Percentiles rank a stretch among this genome's conserved stretches.
These are phyloP conservation scores for Pythium guiyangense DNA, from an alignment of 352 stramenopile genomes.

Conservation along the genomic window DNA sequence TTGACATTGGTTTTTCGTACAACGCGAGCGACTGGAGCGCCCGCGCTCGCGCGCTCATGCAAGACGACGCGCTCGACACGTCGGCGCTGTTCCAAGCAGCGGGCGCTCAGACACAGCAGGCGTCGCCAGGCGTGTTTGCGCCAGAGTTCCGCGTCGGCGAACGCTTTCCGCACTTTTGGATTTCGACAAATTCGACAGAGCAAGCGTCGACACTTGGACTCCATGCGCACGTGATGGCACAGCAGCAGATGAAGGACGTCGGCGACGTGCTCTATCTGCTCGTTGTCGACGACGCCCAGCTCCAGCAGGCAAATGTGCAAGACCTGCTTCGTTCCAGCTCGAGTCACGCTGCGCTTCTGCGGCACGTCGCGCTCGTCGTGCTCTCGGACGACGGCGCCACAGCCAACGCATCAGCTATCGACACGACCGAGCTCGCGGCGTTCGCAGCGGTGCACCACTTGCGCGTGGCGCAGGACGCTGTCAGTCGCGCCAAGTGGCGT, in stretches of 20 bases:
- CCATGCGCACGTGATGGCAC: slow-evolving; percentile 12
- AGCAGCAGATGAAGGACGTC: slow-evolving; percentile 7
- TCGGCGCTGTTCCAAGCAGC: slow-evolving; percentile 38
- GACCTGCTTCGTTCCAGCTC: not conserved
- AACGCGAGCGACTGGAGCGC: slow-evolving; percentile 31
- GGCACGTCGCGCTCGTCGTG: slow-evolving; percentile 38
- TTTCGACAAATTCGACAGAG: not conserved
- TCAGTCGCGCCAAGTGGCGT: slow-evolving; percentile 26
- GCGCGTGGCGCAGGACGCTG: slow-evolving; percentile 19
- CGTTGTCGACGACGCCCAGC: slow-evolving; percentile 29
- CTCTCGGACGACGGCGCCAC: slow-evolving; percentile 19
- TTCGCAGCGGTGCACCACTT: slow-evolving; percentile 34
- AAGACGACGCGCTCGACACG: slow-evolving; percentile 44
- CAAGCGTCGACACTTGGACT: slow-evolving; percentile 56
- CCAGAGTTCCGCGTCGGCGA: slow-evolving; percentile 49
- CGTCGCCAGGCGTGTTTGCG: slow-evolving; percentile 25
- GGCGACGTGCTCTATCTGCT: slow-evolving; percentile 53
- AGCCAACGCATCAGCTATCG: not conserved
- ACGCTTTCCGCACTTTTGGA: slow-evolving; percentile 75
- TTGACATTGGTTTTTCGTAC: slow-evolving; percentile 84
- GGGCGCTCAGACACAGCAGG: not conserved
- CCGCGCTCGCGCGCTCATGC: slow-evolving; percentile 53
- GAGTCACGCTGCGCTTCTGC: slow-evolving; percentile 7
- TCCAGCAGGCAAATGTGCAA: slow-evolving; percentile 6
- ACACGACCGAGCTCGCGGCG: not conserved